These are phyloP conservation scores for Choricystis sp. DNA, from an alignment of 139 green algal genomes.

Conservation along the genomic window DNA sequence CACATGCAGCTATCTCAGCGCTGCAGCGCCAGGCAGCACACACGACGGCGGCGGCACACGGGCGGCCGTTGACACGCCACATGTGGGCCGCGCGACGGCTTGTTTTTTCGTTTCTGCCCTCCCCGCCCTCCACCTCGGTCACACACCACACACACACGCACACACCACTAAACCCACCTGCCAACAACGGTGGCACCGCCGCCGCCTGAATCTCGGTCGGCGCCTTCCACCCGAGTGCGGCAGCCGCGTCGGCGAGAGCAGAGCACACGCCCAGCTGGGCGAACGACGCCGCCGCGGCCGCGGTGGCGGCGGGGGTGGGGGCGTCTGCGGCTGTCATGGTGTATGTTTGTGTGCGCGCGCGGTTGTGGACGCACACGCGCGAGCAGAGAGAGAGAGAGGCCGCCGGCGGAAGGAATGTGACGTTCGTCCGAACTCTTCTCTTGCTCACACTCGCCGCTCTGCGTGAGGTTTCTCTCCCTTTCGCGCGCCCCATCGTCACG, in stretches of 20 bases:
- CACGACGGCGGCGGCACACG: not conserved
- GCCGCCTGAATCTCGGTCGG: slow-evolving; percentile 71
- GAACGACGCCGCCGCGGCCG: slow-evolving; percentile 33
- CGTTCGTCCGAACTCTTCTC: no score
- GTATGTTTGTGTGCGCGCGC: no score
- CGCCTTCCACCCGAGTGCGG: slow-evolving; percentile 60
- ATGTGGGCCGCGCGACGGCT: no score
- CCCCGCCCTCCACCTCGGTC: not conserved
- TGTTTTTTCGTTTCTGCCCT: not conserved
- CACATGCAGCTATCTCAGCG: not conserved
- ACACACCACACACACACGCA: not conserved
- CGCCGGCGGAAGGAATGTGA: no score
- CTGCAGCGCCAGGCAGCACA: not conserved
- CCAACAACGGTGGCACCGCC: slow-evolving; percentile 66
- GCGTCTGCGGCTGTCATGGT: not conserved
- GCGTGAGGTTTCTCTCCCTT: no score
- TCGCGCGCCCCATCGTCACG: no score
- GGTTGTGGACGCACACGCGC: no score
- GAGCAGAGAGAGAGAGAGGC: no score
- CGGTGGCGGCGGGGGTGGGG: no score
- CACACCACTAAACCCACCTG: slow-evolving; percentile 17
- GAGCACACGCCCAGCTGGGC: slow-evolving; percentile 58
- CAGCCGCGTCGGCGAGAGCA: slow-evolving; percentile 65
- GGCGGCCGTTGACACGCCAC: not conserved
- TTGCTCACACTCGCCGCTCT: no score